These are phyloP conservation scores for Wickerhamomyces pijperi DNA, from an alignment of 805 yeast genomes.

Conservation along the genomic window DNA sequence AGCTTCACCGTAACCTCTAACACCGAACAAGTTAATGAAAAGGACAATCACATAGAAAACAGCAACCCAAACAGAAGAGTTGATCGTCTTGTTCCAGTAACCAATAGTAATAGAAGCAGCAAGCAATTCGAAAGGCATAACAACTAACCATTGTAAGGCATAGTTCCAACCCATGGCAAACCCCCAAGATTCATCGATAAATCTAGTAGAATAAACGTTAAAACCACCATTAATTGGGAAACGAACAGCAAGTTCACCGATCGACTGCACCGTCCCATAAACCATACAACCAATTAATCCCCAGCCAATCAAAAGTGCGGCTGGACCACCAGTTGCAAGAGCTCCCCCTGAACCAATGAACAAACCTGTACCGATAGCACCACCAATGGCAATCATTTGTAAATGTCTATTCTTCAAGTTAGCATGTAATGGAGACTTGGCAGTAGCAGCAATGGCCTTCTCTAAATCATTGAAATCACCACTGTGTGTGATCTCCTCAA, in stretches of 20 bases:
- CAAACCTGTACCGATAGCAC: no score
- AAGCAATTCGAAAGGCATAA: constrained; percentile 38
- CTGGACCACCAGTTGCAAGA: no score
- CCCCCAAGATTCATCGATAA: constrained; percentile 49
- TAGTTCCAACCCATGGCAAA: constrained; percentile 52
- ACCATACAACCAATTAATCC: constrained; percentile 36
- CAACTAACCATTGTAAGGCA: constrained; percentile 39
- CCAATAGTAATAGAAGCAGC: constrained; percentile 44
- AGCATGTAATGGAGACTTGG: no score
- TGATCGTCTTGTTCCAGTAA: constrained; percentile 35
- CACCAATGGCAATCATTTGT: no score
- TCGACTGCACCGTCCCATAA: constrained; percentile 39
- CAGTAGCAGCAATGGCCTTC: no score
- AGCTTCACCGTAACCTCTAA: constrained; percentile 41
- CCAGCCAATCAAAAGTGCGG: constrained; percentile 36
- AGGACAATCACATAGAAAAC: constrained; percentile 35
- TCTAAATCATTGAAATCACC: no score
- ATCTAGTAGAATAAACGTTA: constrained; percentile 44
- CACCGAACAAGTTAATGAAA: constrained; percentile 40
- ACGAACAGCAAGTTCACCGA: constrained; percentile 52
- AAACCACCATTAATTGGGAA: constrained; percentile 62
- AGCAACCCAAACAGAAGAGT: constrained; percentile 38
- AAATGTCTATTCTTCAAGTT: no score
- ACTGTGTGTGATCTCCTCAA: no score
- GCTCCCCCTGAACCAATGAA: no score